Evolutionary conservation across 495 filamentous ascomycete genomes (phyloP).

Genomic region (Penicillium bialowiezense): DNA sequence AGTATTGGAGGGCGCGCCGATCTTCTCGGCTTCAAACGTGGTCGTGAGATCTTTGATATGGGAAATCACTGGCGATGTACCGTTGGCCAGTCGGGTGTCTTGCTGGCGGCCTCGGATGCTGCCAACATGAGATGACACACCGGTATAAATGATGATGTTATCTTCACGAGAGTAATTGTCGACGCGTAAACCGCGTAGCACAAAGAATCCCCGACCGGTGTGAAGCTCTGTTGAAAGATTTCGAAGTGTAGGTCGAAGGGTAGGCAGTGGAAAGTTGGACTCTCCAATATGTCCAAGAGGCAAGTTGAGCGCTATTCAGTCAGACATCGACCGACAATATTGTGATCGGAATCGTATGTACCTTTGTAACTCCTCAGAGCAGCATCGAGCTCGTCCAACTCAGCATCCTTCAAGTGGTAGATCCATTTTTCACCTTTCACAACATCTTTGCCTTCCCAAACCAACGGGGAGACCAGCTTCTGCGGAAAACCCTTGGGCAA

Average conservation of each 20-base stretch:
- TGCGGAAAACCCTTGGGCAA: conserved; percentile 52
- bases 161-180: conserved; percentile 53
- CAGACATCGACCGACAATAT: background rate
- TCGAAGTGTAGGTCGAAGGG: conserved; percentile 43
- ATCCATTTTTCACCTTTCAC: conserved; percentile 50
- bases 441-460: conserved; percentile 57
- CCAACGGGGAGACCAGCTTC: conserved; percentile 45
- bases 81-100: conserved; percentile 15
- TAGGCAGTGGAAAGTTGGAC: conserved; percentile 57
- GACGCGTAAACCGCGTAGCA: conserved; percentile 56
- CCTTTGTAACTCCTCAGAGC: conserved; percentile 56
- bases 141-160: conserved; percentile 61
- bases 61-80: conserved; percentile 22
- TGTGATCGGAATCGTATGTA: conserved; percentile 13
- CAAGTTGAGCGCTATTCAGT: conserved; percentile 36
- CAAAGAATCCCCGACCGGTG: conserved; percentile 58
- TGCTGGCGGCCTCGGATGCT: conserved; percentile 56
- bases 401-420: conserved; percentile 40
- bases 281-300: conserved; percentile 47
- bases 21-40: conserved; percentile 30
- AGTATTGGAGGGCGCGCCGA: conserved; percentile 56
- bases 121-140: conserved; percentile 58
- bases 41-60: conserved; percentile 60
- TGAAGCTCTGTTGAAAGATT: conserved; percentile 53
- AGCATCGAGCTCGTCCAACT: conserved; percentile 54